These are phyloP conservation scores for Lactarius deliciosus DNA, from an alignment of 768 basidiomycete species.

Conservation along the genomic window DNA sequence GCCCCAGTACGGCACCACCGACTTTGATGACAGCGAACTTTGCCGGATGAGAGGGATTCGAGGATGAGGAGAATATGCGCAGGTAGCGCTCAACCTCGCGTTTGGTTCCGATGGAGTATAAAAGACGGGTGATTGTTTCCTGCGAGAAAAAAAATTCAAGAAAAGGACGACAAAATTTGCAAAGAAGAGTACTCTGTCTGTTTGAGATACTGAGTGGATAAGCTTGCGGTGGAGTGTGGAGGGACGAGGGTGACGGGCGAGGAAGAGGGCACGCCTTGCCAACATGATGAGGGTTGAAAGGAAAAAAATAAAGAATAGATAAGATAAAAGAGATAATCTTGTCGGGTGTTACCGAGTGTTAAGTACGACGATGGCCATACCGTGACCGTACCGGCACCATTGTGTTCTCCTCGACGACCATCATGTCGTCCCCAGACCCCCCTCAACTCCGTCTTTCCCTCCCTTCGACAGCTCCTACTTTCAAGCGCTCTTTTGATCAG, in stretches of 20 bases:
- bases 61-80: constrained; percentile 95
- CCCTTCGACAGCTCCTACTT: constrained; percentile 50
- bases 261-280: constrained; percentile 47
- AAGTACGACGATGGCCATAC: not conserved
- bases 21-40: constrained; percentile 99
- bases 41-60: constrained; percentile 84
- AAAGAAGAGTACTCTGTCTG: constrained; percentile 56
- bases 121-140: constrained; percentile 96
- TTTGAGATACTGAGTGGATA: constrained; percentile 66
- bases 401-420: constrained; percentile 29
- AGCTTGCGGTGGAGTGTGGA: constrained; percentile 39
- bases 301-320: not conserved
- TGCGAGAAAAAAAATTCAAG: constrained; percentile 35
- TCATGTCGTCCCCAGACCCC: constrained; percentile 38
- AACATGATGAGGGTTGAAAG: constrained; percentile 32
- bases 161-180: constrained; percentile 5
- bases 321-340: not conserved
- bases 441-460: constrained; percentile 56
- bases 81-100: constrained; percentile 98
- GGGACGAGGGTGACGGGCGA: constrained; percentile 45
- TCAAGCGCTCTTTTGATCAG: constrained; percentile 60
- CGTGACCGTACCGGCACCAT: constrained; percentile 6
- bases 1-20: constrained; percentile 91
- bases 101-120: constrained; percentile 96
- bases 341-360: constrained; percentile 13